Evolutionary conservation across 805 yeast genomes (phyloP).

Genomic region (Sugiyamaella floridensis): DNA sequence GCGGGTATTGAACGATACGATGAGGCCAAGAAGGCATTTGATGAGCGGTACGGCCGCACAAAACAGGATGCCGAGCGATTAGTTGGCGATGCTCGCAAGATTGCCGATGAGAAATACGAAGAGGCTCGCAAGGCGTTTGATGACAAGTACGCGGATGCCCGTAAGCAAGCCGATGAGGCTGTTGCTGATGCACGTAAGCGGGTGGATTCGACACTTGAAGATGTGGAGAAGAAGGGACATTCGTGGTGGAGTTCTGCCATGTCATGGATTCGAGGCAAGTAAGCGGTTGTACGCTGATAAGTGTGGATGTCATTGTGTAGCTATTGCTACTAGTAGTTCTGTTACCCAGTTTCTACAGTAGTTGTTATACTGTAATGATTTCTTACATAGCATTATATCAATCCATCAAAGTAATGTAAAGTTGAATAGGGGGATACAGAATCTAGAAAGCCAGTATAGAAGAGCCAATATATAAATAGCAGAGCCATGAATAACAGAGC

Average conservation of each 20-base stretch:
- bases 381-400: too few species aligned
- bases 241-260: background rate
- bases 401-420: too few species aligned
- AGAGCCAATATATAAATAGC: too few species aligned
- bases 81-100: slow-evolving; percentile 6
- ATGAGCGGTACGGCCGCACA: background rate
- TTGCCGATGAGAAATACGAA: slow-evolving; percentile 3
- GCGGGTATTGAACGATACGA: background rate
- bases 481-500: too few species aligned
- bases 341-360: too few species aligned
- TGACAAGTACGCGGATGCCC: slow-evolving; percentile 1
- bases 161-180: slow-evolving; percentile 1
- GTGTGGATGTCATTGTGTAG: too few species aligned
- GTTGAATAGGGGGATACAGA: too few species aligned
- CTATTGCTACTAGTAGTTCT: too few species aligned
- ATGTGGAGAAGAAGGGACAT: background rate
- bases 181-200: slow-evolving; percentile 7
- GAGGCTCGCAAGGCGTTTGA: slow-evolving; percentile 5
- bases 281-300: background rate
- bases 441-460: too few species aligned
- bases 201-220: slow-evolving; percentile 4
- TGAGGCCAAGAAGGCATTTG: slow-evolving; percentile 4
- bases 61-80: slow-evolving; percentile 3
- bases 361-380: too few species aligned
- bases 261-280: background rate